Base-by-base conservation (phyloP, 768 basidiomycete genomes). In the Pisolithus tinctorius region DNA sequence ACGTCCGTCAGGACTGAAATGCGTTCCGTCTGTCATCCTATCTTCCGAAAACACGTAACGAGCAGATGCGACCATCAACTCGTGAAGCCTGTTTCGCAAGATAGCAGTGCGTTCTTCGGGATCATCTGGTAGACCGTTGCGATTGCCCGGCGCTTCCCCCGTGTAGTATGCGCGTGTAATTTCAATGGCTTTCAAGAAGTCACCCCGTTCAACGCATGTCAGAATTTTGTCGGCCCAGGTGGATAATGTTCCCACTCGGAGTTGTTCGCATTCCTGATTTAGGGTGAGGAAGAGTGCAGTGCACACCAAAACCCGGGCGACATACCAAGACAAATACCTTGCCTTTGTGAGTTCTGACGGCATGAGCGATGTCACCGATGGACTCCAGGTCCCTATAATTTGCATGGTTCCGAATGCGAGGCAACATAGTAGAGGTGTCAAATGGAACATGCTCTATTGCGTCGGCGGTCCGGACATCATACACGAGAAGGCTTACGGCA, bases 171-270 rank as follows among this genome's bases (percentile, higher is more conserved):
- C 74, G 25, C 88, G 79, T 0, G 90, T 79, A 23, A 94, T 74
- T 48, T 94, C 86, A 55, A 98, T 95, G 3, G 96, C 95, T 45
- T 77, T 80, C 41, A 98, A 74, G 63, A 97, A 95, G 62, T 97
- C 84, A 13, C 93, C 93, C 9, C 77, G 75, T 61, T 91, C 79
- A 26, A 98, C 93, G 43, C 85, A 79, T 0, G 81, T 75, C 41
- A 99, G 72, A 23, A 98, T 84, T 41, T 86, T 83, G 65, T 99
- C 96, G 5, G 95, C 92, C 96, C 96, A 99, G 1, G 92, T 91
- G 29, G 93, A 72, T 20, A 98, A 73, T 2, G 87, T 89, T 26
- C 93, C 96, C 3, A 88, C 92, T 62, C 79, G 76, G 1, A 97
- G 55, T 45, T 80, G 79, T 50, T 83, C 74, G 47, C 76, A 75